Evolutionary conservation across 2,329 filamentous ascomycete species (phyloP), one percentile per base, ranked within the genome.

Genomic region (Fusarium bactridioides): DNA sequence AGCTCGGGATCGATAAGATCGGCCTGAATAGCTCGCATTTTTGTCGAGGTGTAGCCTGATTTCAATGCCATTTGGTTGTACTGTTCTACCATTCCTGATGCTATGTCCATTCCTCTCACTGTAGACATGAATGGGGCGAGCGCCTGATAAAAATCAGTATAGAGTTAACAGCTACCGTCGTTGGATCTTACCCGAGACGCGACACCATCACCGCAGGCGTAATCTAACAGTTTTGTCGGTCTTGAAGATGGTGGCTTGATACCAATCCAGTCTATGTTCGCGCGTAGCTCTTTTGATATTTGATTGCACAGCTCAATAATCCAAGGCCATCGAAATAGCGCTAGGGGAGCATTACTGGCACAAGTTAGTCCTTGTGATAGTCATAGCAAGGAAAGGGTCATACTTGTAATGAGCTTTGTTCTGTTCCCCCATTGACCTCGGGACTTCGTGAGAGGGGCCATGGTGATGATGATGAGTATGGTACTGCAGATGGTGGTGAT

Each of bases 51-150:
- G 33, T 78, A 72, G 2, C 76, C 76, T 21, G 73, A 66, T 21
- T 78, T 73, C 5, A 61, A n/a, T 0, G 78, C 79, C 55, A 72
- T 72, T 9, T 66, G 19, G 51, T 82, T 82, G 72, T 80, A 83
- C 59, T 78, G 74, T 4, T 74, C 64, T 10, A 76, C 76, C 76
- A 82, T 82, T 23, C 72, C 70, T 0, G 76, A 69, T 2, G 82
- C 81, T 29, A 83, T 76, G 55, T 83, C 81, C 31, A 83, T 77
- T 12, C 81, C 81, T 43, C 78, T 76, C 15, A 80, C 74, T 5
- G 55, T 69, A 5, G 77, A 74, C 25, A 81, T 72, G n/a, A 76
- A 79, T 0, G 79, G 71, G 10, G 74, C 69, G 12, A 83, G 69
- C 1, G 81, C 79, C 81, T 82, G 35, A 16, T 4, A 21, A 6